Base-by-base conservation (phyloP, 106 monocot genomes). In the Phalaenopsis equestris region DNA sequence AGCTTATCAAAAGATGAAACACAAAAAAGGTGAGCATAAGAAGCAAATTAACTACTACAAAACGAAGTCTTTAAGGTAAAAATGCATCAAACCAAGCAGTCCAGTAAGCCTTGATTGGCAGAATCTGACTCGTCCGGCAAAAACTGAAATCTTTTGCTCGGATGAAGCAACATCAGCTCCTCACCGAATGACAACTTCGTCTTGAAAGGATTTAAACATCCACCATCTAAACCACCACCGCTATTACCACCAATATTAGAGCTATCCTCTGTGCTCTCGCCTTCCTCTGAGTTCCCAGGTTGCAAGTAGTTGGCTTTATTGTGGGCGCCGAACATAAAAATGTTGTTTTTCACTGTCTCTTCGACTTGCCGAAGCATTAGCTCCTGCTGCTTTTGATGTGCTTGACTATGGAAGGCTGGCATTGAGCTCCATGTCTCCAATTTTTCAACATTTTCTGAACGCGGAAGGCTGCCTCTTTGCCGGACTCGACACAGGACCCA, bases 401-500 rank as follows among this genome's bases (percentile, higher is more conserved):
- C 3, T 8, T 58, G 2, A 24, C 8, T 1, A 47, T 41, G 18
- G 67, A 30, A 36, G 4, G 19, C 18, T 1, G 4, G 4, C 2
- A 4, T 7, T 15, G 41, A 19, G n/a, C 24, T 83, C 72, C 19
- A 8, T 11, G 10, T 55, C 21, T 39, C 43, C 0, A 36, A 48
- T 2, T 43, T 73, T 52, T 81, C 75, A 3, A 68, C 78, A 0
- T 72, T 48, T 55, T 79, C 77, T 24, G 17, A 0, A 23, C 5
- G 1, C 2, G 70, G 78, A 4, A 37, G 24, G 58, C 18, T 1
- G 21, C 81, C 81, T 55, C 79, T 87, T 3, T 84, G 74, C 16
- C 84, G 81, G 15, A 87, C 84, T 57, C 87, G 84, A 24, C 87
- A 87, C 43, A 45, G 43, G 6, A 45, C 43, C 43, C 43, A 45